Evolutionary conservation across 805 yeast genomes (phyloP), one percentile per base, ranked within the genome.

Genomic region (Torulaspora microellipsoides): DNA sequence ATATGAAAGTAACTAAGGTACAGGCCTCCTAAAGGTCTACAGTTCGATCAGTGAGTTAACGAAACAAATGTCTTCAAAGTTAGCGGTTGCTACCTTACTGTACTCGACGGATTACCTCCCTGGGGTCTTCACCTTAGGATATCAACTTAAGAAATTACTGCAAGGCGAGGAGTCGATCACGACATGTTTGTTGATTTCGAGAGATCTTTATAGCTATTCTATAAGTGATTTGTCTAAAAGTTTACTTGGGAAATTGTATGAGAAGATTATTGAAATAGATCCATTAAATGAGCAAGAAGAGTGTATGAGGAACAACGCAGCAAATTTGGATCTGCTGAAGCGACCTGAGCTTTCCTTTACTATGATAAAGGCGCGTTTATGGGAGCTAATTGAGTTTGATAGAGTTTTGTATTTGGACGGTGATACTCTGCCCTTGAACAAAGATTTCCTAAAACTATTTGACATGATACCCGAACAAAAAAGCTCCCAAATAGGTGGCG

Each of bases 371-470:
- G 63, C 77, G 7, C 65, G 71, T 40, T 54, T 77, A 27, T 79
- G 82, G 76, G 64, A 67, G 28, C 62, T 76, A 40, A 54, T 58
- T 9, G 62, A 64, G 34, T 71, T 54, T 54, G 75, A 74, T 10
- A 71, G 67, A 40, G 60, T 83, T 1, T 58, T 82, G 13, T 84
- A 81, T 57, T 57, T 84, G 44, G 93, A 84, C 61, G 69, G 80
- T 2, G 93, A 84, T 60, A 70, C 85, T 3, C 59, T 80, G 32
- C 81, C 81, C 3, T 33, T 69, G 27, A 53, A 65, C n/a, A 31
- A 35, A 14, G 50, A 45, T 11, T 35, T 56, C 36, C 57, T 67
- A 28, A 44, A 57, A 3, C 43, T 55, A 12, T 54, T 60, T 40
- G 51, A 51, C 5, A 27, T 56, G 1, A 34, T 55, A 4, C 44